These are phyloP conservation scores for Metarhizium humberi DNA, from an alignment of 2,329 filamentous ascomycete genomes.

Conservation along the genomic window DNA sequence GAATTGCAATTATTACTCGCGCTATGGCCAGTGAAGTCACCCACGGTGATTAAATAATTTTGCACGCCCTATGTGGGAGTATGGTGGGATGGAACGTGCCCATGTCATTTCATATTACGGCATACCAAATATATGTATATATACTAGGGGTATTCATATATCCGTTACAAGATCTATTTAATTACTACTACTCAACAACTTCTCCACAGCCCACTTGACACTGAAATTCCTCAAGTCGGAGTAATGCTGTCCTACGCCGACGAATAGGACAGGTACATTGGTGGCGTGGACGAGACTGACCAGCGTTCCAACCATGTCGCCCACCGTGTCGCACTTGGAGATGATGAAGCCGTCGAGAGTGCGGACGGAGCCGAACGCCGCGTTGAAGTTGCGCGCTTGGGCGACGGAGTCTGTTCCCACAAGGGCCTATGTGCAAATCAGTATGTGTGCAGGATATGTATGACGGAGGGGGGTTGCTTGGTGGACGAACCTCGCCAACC, in stretches of 20 bases:
- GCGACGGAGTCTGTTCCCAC: slow-evolving; percentile 94
- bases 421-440: slow-evolving; percentile 47
- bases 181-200: slow-evolving; percentile 46
- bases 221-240: slow-evolving; percentile 59
- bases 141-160: neutral
- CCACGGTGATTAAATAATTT: neutral
- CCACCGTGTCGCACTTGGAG: slow-evolving; percentile 96
- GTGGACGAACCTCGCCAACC: slow-evolving; percentile 50
- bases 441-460: too few species aligned
- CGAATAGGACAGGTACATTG: slow-evolving; percentile 88
- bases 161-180: slow-evolving; percentile 15
- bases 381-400: slow-evolving; percentile 94
- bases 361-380: slow-evolving; percentile 73
- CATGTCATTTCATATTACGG: too few species aligned
- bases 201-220: slow-evolving; percentile 62
- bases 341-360: slow-evolving; percentile 95
- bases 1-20: neutral
- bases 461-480: neutral
- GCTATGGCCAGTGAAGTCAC: neutral
- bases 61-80: too few species aligned
- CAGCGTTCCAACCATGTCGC: slow-evolving; percentile 94
- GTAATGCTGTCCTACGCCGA: slow-evolving; percentile 66
- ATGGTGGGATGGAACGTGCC: too few species aligned
- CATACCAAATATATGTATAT: too few species aligned
- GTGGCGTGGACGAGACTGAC: slow-evolving; percentile 98